Base-by-base conservation (phyloP, 2,329 filamentous ascomycete genomes). In the Colletotrichum sp. region DNA sequence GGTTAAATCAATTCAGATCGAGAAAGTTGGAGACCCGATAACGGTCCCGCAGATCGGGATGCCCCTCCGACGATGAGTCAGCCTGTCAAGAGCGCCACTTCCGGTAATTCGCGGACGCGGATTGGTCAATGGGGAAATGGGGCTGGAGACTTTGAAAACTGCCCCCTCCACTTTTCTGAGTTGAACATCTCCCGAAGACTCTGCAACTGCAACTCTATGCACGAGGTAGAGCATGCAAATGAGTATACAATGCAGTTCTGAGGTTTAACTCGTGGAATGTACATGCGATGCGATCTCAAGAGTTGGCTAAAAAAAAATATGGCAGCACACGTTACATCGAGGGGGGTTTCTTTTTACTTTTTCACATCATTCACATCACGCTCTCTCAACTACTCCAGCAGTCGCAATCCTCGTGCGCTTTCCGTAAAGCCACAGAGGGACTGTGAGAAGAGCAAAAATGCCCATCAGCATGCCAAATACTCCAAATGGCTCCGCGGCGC, bases 381-480 rank as follows among this genome's bases (percentile, higher is more conserved):
- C 30, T 9, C 55, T 61, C 48, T 73, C 70, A 24, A 75, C 70
- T 6, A 65, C 10, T 1, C 28, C 26, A 3, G 48, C 78, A 9
- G 82, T 86, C 0, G 83, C 84, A 57, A 86, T 85, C 28, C 84
- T 82, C 80, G 82, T 81, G 12, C 84, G 78, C 79, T 86, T 86
- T 9, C 84, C 84, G 16, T 71, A 82, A 21, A 83, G 59, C 79
- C 83, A 82, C 2, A 86, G 72, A 0, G 85, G 84, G 13, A 86
- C 74, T 2, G 81, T 81, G 8, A 87, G 26, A 15, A 87, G 67
- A 2, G 84, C 80, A 78, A 91, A 90, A 0, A 89, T 30, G 0
- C 87, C 88, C 87, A 90, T 87, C 3, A 90, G 78, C 80, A 88
- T 87, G 1, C 86, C 88, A 76, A 90, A 90, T 5, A 90, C 85